These are phyloP conservation scores for Pythium folliculosum DNA, from an alignment of 352 stramenopile species.

Conservation along the genomic window DNA sequence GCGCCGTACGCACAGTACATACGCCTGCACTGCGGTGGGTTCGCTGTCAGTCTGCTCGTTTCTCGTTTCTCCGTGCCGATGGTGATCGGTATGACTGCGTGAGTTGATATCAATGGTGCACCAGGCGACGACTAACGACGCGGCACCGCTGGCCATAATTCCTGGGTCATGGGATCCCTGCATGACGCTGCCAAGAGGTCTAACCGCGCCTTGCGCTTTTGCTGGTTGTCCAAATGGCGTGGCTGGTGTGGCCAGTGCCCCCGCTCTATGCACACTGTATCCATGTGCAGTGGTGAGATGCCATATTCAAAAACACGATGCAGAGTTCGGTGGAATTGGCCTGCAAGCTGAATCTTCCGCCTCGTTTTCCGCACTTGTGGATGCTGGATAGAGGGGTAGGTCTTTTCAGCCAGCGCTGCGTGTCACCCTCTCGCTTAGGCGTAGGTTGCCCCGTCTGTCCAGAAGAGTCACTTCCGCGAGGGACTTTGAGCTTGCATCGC, in stretches of 20 bases:
- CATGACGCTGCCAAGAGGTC: constrained; percentile 2
- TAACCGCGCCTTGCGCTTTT: background rate
- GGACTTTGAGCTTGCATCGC: background rate
- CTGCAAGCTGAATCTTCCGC: background rate
- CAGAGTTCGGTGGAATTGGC: background rate
- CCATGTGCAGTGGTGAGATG: constrained; percentile 8
- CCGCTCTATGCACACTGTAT: constrained; percentile 17
- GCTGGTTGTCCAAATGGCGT: background rate
- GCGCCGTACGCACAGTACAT: background rate
- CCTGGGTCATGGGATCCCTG: background rate
- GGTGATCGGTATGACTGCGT: background rate
- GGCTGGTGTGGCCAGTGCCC: constrained; percentile 12
- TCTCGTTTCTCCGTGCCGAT: background rate
- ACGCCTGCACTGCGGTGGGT: too few relatives aligned
- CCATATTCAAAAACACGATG: constrained; percentile 8
- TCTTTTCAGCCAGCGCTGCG: constrained; percentile 7
- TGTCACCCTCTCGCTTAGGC: background rate
- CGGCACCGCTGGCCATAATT: background rate
- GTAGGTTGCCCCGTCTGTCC: background rate
- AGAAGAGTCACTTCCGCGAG: background rate
- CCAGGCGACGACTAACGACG: background rate
- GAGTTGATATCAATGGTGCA: background rate
- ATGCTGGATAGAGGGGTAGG: constrained; percentile 20
- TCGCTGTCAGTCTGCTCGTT: background rate
- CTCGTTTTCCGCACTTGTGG: background rate